Conservation (phyloP, 2,329 filamentous ascomycete genomes). For the Fusarium secorum region DNA sequence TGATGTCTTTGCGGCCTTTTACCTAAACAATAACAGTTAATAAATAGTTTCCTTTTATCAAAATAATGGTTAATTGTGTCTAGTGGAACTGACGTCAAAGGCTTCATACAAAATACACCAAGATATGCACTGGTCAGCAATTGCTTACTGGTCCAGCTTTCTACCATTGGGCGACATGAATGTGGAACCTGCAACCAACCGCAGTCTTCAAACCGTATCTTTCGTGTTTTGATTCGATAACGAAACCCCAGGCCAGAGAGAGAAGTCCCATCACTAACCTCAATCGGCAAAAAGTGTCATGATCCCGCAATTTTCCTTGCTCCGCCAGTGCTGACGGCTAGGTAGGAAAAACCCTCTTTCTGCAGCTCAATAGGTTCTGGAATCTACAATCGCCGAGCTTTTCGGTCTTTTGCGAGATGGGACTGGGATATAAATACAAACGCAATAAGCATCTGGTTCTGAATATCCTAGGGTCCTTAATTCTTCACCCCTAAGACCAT, state of each 20-base stretch:
- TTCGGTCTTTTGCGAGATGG: neutral
- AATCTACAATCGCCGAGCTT: neutral
- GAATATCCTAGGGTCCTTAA: rapidly evolving
- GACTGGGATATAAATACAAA: neutral
- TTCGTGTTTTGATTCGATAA: neutral
- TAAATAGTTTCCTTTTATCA: neutral
- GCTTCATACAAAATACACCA: neutral
- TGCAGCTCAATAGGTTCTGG: rapidly evolving
- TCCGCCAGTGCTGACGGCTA: neutral
- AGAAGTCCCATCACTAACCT: neutral
- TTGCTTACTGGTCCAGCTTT: neutral
- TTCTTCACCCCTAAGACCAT: rapidly evolving
- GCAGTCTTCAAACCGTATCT: neutral
- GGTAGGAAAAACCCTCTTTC: rapidly evolving
- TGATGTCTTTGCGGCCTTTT: neutral
- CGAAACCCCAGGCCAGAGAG: neutral
- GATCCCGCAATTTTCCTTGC: too few species aligned
- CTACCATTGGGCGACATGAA: neutral
- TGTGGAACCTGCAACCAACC: neutral
- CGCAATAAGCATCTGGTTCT: rapidly evolving
- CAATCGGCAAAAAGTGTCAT: neutral
- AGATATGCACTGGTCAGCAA: neutral
- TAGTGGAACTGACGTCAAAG: neutral
- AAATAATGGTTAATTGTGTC: neutral
- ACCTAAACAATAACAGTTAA: rapidly evolving